phyloP scores from a whole-genome alignment of 2,329 filamentous ascomycete species.

The Akanthomyces dipterigenus region DNA sequence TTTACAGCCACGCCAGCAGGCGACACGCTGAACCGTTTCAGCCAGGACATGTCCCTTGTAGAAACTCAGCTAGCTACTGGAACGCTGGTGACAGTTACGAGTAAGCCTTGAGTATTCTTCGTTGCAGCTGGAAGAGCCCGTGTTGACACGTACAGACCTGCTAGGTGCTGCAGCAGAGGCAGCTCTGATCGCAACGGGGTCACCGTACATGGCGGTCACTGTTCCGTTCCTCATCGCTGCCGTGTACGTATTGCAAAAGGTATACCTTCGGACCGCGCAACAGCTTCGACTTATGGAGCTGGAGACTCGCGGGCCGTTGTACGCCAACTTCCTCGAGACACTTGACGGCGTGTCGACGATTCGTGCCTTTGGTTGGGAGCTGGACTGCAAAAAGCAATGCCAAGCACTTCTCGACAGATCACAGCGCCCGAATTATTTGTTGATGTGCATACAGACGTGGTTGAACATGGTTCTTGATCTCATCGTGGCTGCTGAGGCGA shows the following conservation, averaged over 20 bases:
- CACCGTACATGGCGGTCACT: conserved; percentile 37
- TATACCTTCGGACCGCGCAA: conserved; percentile 26
- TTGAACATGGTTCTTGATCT: conserved; percentile 42
- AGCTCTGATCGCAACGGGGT: conserved; percentile 37
- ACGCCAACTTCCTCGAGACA: conserved; percentile 22
- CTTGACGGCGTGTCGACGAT: conserved; percentile 22
- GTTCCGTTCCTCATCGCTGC: conserved; percentile 32
- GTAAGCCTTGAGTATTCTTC: conserved; percentile 26
- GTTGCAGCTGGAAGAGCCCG: conserved; percentile 22
- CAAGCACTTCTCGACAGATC: conserved; percentile 26
- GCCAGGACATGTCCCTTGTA: conserved; percentile 27
- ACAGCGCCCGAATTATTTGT: conserved; percentile 31
- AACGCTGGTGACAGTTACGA: conserved; percentile 1
- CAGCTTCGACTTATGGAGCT: conserved; percentile 26
- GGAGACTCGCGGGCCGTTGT: conserved; percentile 24
- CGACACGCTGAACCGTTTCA: conserved; percentile 30
- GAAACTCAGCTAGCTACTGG: conserved; percentile 6
- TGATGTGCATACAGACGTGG: conserved; percentile 44
- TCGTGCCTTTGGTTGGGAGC: conserved; percentile 29
- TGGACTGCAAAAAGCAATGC: conserved; percentile 16
- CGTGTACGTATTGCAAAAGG: conserved; percentile 22
- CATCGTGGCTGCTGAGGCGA: conserved; percentile 27
- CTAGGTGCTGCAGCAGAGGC: conserved; percentile 21
- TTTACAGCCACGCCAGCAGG: conserved; percentile 30
- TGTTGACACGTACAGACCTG: conserved; percentile 18